A percentile compares a stretch with the other conserved stretches of the same genome.
These are phyloP conservation scores for Syzygium oleosum DNA, from an alignment of 345 rosid species.

Conservation along the genomic window DNA sequence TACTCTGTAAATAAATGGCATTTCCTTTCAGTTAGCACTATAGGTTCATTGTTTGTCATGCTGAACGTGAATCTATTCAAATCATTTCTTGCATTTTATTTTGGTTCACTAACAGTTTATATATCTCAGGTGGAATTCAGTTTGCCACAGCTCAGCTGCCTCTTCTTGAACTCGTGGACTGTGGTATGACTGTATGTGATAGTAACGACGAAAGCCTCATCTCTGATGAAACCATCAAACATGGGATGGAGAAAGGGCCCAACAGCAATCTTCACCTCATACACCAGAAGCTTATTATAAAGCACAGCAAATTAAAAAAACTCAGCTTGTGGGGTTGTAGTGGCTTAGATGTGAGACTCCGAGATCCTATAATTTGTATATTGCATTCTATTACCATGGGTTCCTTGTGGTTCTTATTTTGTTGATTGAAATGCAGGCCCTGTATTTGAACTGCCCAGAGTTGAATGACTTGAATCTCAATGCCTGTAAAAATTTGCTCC, in stretches of 20 bases:
- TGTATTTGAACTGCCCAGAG: too few relatives aligned
- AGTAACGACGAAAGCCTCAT: conserved; percentile 29
- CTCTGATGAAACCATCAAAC: conserved; percentile 24
- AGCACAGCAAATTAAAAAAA: conserved; percentile 66
- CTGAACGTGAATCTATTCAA: neutral
- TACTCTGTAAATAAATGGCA: neutral
- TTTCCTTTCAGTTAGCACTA: neutral
- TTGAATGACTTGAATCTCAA: conserved; percentile 81
- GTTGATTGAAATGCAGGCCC: too few relatives aligned
- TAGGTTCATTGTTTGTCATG: neutral
- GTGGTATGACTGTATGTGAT: conserved; percentile 92
- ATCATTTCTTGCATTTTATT: neutral
- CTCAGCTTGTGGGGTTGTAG: conserved; percentile 99
- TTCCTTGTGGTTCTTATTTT: too few relatives aligned
- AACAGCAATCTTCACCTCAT: conserved; percentile 44
- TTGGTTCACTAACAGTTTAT: neutral
- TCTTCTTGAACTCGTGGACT: conserved; percentile 92
- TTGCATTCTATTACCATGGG: neutral
- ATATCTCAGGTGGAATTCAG: conserved; percentile 81
- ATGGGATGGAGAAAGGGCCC: conserved; percentile 32
- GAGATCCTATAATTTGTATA: neutral
- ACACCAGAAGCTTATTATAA: conserved; percentile 83
- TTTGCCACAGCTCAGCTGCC: conserved; percentile 96
- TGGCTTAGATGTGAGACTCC: conserved; percentile 76
- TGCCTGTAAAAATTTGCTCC: conserved; percentile 65